Base-by-base conservation (phyloP, 148 eudicot genomes). In the Agrostemma githago region DNA sequence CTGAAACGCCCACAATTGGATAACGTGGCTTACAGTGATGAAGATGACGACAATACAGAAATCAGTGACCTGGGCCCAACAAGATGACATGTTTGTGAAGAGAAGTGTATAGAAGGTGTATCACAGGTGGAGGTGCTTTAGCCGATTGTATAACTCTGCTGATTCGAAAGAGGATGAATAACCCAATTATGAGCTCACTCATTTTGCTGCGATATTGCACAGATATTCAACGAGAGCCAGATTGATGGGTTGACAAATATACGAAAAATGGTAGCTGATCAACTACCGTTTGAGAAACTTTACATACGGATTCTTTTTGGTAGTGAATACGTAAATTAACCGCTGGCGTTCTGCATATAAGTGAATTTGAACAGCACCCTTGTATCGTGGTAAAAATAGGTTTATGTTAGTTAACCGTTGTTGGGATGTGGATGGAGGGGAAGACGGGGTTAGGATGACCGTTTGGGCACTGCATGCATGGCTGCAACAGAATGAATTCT, bases 1-100 rank as follows among this genome's bases (percentile, higher is more conserved):
- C 71, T 93, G 80, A 90, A 86, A 80, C 85, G 87, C 20, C 96
- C 98, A 42, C 42, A 81, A 43, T 17, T 62, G 20, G 88, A 80
- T 51, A 87, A 76, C 68, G 83, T 74, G 5, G 68, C 71, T 34
- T 81, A 76, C 42, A 73, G 75, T 77, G 88, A 87, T 58, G 89
- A 74, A 10, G 91, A 85, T 2, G 88, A 84, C 15, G 88, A 89
- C 56, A 81, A 76, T 37, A 38, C 21, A 5, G 87, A 80, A 41
- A 79, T 74, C 62, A 66, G 73, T 54, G 64, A 66, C 42, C 62
- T 39, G 26, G 72, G 53, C 64, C 17, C 77, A 68, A 74, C 74
- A 81, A 82, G 83, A 78, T 80, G 26, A 79, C 66, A 51, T 16
- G 20, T 5, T n/a, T 10, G 74, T 70, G 63, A 5, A 78, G n/a